Percentiles rank a stretch among this genome's conserved stretches.
phyloP scores from a whole-genome alignment of 306 rosid genomes.

The Arachis hypogaea region DNA sequence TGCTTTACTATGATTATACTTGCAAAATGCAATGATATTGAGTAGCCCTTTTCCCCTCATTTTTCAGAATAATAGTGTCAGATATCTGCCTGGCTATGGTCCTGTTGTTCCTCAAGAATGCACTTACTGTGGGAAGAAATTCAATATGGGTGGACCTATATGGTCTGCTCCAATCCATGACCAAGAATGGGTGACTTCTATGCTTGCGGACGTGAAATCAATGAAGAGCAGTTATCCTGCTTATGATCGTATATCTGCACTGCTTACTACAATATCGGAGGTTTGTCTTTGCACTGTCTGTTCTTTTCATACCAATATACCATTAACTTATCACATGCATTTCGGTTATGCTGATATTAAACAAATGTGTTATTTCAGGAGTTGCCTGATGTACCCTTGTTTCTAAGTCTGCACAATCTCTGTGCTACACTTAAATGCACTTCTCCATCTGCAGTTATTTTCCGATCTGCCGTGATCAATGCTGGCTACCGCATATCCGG shows the following conservation, averaged over 20 bases:
- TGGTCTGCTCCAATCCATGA: conserved; percentile 89
- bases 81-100: conserved; percentile 80
- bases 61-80: conserved; percentile 66
- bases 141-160: conserved; percentile 89
- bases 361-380: conserved; percentile 53
- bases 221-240: conserved; percentile 74
- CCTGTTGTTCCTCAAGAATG: conserved; percentile 79
- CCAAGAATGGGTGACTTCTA: conserved; percentile 81
- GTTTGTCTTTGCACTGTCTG: conserved; percentile 35
- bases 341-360: neutral
- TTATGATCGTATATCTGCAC: conserved; percentile 73
- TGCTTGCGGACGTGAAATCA: conserved; percentile 67
- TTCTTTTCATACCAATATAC: neutral
- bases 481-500: conserved; percentile 95
- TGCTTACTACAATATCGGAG: conserved; percentile 78
- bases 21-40: conserved; percentile 2
- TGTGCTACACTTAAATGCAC: conserved; percentile 97
- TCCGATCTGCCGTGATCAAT: conserved; percentile 93
- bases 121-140: conserved; percentile 82
- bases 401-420: conserved; percentile 91
- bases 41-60: neutral
- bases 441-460: conserved; percentile 88
- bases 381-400: conserved; percentile 87
- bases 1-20: neutral
- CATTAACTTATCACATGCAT: neutral